A percentile compares a stretch with the other conserved stretches of the same genome.
phyloP scores from a whole-genome alignment of 805 yeast genomes.

The Pichia thaimueangensis region DNA sequence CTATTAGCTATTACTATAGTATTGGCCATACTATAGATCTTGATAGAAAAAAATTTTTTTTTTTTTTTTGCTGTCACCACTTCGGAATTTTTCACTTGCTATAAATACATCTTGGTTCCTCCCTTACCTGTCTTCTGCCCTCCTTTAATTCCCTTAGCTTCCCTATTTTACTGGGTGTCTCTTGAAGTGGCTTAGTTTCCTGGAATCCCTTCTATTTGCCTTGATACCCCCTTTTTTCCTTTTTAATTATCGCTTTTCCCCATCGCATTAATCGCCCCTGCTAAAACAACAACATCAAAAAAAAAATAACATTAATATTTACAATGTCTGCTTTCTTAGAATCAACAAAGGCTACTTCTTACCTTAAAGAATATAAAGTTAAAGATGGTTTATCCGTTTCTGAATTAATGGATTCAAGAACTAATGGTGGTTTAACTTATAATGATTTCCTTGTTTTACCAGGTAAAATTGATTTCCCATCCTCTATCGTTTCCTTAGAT shows the following conservation, averaged over 20 bases:
- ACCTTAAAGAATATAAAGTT: constrained; percentile 55
- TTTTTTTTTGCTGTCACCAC: background rate
- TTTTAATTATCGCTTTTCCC: too few species aligned
- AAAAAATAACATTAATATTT: background rate
- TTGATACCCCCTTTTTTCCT: constrained; percentile 17
- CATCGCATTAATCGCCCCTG: too few species aligned
- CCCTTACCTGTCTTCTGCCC: background rate
- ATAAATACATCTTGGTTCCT: constrained; percentile 3
- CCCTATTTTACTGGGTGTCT: background rate
- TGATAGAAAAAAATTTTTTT: constrained; percentile 1
- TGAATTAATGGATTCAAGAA: constrained; percentile 81
- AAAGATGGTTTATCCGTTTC: constrained; percentile 83
- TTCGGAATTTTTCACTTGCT: background rate
- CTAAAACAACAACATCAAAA: background rate
- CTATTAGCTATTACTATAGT: too few species aligned
- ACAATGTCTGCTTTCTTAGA: constrained; percentile 31
- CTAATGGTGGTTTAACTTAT: constrained; percentile 95
- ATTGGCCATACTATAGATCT: too few species aligned
- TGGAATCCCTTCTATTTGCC: constrained; percentile 5
- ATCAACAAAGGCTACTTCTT: constrained; percentile 57
- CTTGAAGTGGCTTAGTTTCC: constrained; percentile 3
- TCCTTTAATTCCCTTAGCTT: background rate
- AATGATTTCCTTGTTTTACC: constrained; percentile 94
- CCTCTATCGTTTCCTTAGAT: constrained; percentile 70
- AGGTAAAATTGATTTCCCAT: constrained; percentile 86